A percentile compares a stretch with the other conserved stretches of the same genome.
phyloP scores from a whole-genome alignment of 495 filamentous ascomycete species.

The Neohortaea acidophila region DNA sequence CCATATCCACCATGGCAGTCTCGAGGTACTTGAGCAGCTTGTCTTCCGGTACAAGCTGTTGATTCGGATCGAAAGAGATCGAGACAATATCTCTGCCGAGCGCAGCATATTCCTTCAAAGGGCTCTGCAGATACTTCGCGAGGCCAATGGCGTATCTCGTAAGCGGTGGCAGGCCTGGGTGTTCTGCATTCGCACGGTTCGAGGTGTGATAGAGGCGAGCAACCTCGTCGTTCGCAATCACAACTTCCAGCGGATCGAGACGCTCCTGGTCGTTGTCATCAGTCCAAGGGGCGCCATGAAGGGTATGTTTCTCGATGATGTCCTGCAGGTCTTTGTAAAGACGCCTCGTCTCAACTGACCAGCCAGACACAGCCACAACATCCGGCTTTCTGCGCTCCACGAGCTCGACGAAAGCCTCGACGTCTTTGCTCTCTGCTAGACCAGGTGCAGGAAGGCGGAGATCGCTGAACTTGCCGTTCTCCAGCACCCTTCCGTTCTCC shows the following conservation, averaged over 20 bases:
- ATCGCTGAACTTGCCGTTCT: slow-evolving; percentile 72
- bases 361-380: slow-evolving; percentile 81
- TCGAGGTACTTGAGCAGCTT: slow-evolving; percentile 74
- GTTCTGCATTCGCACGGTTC: slow-evolving; percentile 61
- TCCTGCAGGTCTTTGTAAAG: slow-evolving; percentile 64
- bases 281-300: slow-evolving; percentile 53
- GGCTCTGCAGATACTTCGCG: slow-evolving; percentile 81
- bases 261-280: slow-evolving; percentile 50
- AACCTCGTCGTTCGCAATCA: slow-evolving; percentile 91
- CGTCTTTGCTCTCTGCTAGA: slow-evolving; percentile 26
- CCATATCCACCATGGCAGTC: slow-evolving; percentile 92
- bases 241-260: slow-evolving; percentile 63
- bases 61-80: slow-evolving; percentile 73
- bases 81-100: slow-evolving; percentile 77
- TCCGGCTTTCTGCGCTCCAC: slow-evolving; percentile 66
- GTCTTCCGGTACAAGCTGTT: slow-evolving; percentile 73
- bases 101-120: slow-evolving; percentile 87
- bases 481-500: slow-evolving; percentile 75
- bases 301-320: slow-evolving; percentile 55
- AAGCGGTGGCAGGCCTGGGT: slow-evolving; percentile 58
- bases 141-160: slow-evolving; percentile 79
- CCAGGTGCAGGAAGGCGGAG: slow-evolving; percentile 44
- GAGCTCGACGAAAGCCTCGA: slow-evolving; percentile 55
- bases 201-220: slow-evolving; percentile 87
- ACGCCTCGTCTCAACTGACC: slow-evolving; percentile 70